Percentiles rank a stretch among this genome's conserved stretches.
Conservation (phyloP, 208 protist genomes). For the Trypanosomatidae sp. region DNA sequence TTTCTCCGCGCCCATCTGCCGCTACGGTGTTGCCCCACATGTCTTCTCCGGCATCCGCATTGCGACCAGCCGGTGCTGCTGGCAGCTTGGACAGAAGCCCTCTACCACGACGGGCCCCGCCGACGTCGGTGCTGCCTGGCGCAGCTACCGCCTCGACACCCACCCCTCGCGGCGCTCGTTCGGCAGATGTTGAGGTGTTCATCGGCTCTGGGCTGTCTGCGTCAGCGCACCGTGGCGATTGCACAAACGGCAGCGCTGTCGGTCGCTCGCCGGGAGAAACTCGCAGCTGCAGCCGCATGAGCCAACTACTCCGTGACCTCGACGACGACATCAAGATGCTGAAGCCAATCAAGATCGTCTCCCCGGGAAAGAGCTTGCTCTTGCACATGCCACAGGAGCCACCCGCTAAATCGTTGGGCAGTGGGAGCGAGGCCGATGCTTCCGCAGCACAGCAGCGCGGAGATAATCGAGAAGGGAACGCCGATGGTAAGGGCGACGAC, state of each 20-base stretch:
- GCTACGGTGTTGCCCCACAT: conserved; percentile 7
- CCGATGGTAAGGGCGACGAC: not conserved
- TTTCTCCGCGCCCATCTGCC: not conserved
- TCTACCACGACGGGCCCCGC: not conserved
- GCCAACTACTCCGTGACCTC: conserved; percentile 71
- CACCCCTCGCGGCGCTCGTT: not conserved
- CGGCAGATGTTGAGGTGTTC: not conserved
- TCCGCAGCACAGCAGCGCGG: conserved; percentile 26
- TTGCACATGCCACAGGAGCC: conserved; percentile 53
- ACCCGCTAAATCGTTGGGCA: conserved; percentile 2
- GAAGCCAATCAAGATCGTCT: conserved; percentile 73
- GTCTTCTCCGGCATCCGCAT: not conserved
- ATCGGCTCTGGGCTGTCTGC: not conserved
- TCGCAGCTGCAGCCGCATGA: conserved; percentile 55
- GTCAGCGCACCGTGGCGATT: conserved; percentile 1
- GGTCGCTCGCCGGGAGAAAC: conserved; percentile 2
- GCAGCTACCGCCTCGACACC: not conserved
- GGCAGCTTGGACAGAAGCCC: conserved; percentile 5
- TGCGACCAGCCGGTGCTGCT: not conserved
- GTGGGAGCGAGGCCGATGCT: conserved; percentile 10
- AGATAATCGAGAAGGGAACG: not conserved
- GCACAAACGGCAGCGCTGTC: not conserved
- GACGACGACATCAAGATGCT: conserved; percentile 82
- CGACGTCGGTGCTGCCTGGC: not conserved
- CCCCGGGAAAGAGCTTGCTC: conserved; percentile 70